Conservation (phyloP, 805 yeast genomes). For the Cyberlindnera amylophila region DNA sequence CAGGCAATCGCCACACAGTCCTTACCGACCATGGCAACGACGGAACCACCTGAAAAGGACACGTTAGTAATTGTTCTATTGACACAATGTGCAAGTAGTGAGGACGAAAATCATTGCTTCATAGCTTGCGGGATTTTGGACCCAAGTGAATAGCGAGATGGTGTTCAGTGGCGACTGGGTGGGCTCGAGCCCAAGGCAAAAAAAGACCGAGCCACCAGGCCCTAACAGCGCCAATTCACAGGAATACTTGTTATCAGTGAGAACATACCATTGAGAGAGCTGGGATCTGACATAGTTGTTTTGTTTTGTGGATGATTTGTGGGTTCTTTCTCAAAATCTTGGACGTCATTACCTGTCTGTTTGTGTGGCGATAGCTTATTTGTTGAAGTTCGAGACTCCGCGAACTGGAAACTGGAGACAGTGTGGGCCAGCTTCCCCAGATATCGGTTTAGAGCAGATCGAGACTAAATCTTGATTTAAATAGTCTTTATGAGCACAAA, state of each 20-base stretch:
- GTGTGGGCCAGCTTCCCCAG: no score
- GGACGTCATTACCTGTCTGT: no score
- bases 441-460: no score
- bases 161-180: neutral
- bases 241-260: neutral
- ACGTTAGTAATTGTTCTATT: slow-evolving; percentile 15
- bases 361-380: no score
- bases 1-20: slow-evolving; percentile 98
- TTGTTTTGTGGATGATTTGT: no score
- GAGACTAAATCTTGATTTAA: no score
- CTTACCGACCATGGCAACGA: slow-evolving; percentile 98
- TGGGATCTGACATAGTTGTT: neutral
- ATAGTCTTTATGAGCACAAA: no score
- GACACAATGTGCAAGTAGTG: neutral
- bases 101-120: neutral
- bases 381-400: no score
- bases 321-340: no score
- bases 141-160: neutral
- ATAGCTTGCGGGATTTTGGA: neutral
- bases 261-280: neutral
- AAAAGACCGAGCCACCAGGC: neutral
- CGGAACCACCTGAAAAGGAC: slow-evolving; percentile 71
- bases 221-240: neutral
- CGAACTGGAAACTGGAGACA: no score
- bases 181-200: neutral